Evolutionary conservation across 2,329 filamentous ascomycete species (phyloP).

Genomic region (Fusarium aywerte): DNA sequence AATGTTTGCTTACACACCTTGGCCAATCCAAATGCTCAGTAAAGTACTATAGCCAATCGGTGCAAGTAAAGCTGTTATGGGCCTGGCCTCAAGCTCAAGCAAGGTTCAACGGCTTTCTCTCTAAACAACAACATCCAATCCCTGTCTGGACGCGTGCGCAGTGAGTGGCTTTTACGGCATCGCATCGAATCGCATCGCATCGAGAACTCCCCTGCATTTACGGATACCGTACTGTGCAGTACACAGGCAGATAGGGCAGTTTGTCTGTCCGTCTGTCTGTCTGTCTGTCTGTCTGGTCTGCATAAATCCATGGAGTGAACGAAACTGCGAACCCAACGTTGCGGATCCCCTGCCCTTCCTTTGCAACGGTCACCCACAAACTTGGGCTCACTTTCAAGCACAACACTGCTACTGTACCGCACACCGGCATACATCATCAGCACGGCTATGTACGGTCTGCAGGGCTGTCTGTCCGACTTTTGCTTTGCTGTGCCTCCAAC

Average conservation of each 20-base stretch:
- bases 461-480: not conserved
- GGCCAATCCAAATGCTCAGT: not conserved
- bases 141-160: constrained; percentile 11
- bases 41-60: constrained; percentile 28
- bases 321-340: constrained; percentile 7
- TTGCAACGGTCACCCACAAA: constrained; percentile 35
- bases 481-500: constrained; percentile 7
- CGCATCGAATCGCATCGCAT: not conserved
- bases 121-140: constrained; percentile 4
- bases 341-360: constrained; percentile 34
- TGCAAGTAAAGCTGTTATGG: not conserved
- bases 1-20: constrained; percentile 13
- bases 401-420: constrained; percentile 14
- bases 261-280: no score
- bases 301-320: no score
- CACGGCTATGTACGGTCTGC: constrained; percentile 25
- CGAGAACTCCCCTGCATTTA: constrained; percentile 1
- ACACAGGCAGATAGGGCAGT: not conserved
- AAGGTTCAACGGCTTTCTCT: not conserved
- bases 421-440: constrained; percentile 17
- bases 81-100: not conserved
- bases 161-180: constrained; percentile 10
- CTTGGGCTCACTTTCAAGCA: constrained; percentile 20
- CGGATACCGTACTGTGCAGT: not conserved
- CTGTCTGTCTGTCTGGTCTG: not conserved